Conservation (phyloP, 495 filamentous ascomycete species). For the Aspergillus ellipticus region DNA sequence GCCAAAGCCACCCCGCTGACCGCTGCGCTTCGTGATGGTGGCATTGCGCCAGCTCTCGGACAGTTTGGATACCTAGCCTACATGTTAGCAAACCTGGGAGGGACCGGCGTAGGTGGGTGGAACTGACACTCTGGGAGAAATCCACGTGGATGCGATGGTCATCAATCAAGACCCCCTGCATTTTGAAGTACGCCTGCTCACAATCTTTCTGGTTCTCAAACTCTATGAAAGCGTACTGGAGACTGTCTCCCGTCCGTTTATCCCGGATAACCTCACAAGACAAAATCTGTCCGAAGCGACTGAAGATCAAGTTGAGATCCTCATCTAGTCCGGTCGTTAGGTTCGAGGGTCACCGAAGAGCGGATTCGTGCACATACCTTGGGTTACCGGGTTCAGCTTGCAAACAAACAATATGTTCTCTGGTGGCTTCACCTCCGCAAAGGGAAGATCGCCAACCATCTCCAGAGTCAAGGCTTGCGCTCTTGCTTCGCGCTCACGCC, state of each 20-base stretch:
- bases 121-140: constrained; percentile 89
- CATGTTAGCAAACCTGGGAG: constrained; percentile 21
- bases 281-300: constrained; percentile 90
- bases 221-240: constrained; percentile 98
- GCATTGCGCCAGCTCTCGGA: constrained; percentile 86
- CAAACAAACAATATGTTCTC: constrained; percentile 98
- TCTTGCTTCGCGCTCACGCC: constrained; percentile 86
- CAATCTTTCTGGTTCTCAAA: constrained; percentile 89
- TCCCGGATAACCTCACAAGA: constrained; percentile 97
- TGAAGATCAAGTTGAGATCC: constrained; percentile 92
- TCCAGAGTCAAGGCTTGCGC: constrained; percentile 94
- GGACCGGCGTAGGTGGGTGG: not conserved
- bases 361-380: constrained; percentile 44
- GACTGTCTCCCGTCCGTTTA: constrained; percentile 85
- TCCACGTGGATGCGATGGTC: constrained; percentile 98
- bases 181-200: constrained; percentile 97
- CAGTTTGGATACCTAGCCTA: constrained; percentile 64
- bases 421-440: constrained; percentile 95
- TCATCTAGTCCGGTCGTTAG: constrained; percentile 56
- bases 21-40: constrained; percentile 78
- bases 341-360: constrained; percentile 5
- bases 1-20: constrained; percentile 77
- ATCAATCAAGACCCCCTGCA: constrained; percentile 94
- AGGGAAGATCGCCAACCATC: constrained; percentile 97
- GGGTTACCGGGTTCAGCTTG: constrained; percentile 95